Evolutionary conservation across 2,329 filamentous ascomycete species (phyloP), one percentile per base, ranked within the genome.

Genomic region (Hypomyces perniciosus): DNA sequence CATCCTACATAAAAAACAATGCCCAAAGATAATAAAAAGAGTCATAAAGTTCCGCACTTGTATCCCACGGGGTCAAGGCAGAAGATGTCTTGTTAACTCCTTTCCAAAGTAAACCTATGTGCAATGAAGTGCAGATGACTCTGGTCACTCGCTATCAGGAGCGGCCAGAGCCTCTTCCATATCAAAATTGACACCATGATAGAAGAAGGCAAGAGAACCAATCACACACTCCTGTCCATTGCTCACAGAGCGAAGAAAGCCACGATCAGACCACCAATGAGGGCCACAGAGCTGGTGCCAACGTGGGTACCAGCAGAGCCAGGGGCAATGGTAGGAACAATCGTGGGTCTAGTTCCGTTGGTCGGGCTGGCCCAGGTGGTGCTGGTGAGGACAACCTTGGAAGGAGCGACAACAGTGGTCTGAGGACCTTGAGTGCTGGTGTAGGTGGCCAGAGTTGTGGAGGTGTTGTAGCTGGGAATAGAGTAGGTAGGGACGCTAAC

Each of bases 241-340:
- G 49, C 61, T 73, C 71, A 77, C 64, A 76, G 63, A 60, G 70
- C 72, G 46, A 76, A 55, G 55, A 68, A 55, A 54, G 72, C 72
- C 54, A 71, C 62, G 54, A 68, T 67, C 28, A 74, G 58, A 58
- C 68, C 71, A 56, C 63, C 71, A 51, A 73, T 44, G 27, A 71
- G 56, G 53, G 68, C 69, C 46, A 73, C 45, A 35, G 68, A 66
- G 57, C 66, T 69, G 29, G 66, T 68, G n/a, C 62, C 67, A 34
- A 67, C 54, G 52, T 62, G 66, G 51, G 59, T 58, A 52, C 59
- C 66, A 53, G 65, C 57, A 47, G 57, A 54, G 53, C 57, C 54
- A 46, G 62, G 62, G 53, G 54, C 53, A 45, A 41, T 57, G 42
- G 59, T 56, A 31, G 56, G 54, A 54, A 55, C 57, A 51, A 59